A percentile compares a stretch with the other conserved stretches of the same genome.
These are phyloP conservation scores for Saxophila tyrrhenica DNA, from an alignment of 495 filamentous ascomycete genomes.

Conservation along the genomic window DNA sequence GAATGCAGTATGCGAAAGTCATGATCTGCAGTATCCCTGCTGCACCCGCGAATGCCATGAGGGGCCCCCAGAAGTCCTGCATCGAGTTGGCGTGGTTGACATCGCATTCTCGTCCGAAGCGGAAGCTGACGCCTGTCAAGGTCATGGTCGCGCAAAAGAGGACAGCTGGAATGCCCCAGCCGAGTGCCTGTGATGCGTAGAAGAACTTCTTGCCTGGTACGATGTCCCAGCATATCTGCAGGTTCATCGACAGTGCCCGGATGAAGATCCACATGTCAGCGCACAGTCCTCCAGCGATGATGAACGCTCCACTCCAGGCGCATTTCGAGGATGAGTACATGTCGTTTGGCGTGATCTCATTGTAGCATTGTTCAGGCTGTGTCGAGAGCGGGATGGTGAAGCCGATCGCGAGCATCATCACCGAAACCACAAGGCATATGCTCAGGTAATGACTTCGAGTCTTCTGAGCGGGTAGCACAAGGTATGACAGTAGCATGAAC, in stretches of 20 bases:
- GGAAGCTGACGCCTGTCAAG: slow-evolving; percentile 84
- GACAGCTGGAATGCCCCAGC: slow-evolving; percentile 71
- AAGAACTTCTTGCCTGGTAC: slow-evolving; percentile 83
- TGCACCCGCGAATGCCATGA: slow-evolving; percentile 65
- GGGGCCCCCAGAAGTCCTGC: slow-evolving; percentile 80
- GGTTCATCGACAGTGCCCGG: slow-evolving; percentile 79
- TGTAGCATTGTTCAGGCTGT: slow-evolving; percentile 71
- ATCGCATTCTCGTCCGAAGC: slow-evolving; percentile 83
- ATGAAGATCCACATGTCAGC: slow-evolving; percentile 83
- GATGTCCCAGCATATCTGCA: slow-evolving; percentile 96
- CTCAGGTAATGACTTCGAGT: slow-evolving; percentile 89
- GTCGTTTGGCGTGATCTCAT: slow-evolving; percentile 84
- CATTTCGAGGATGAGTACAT: slow-evolving; percentile 76
- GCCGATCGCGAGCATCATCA: slow-evolving; percentile 70
- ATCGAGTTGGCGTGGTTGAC: slow-evolving; percentile 76
- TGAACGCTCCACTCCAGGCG: slow-evolving; percentile 75
- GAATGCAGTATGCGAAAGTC: slow-evolving; percentile 81
- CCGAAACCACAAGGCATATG: slow-evolving; percentile 65
- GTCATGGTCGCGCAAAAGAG: slow-evolving; percentile 63
- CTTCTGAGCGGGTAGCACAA: slow-evolving; percentile 73
- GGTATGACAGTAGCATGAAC: slow-evolving; percentile 74
- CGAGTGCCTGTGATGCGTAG: slow-evolving; percentile 65
- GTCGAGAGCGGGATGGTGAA: slow-evolving; percentile 84
- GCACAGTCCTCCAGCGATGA: slow-evolving; percentile 74
- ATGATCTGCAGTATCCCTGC: slow-evolving; percentile 66